These are phyloP conservation scores for Kernera saxatilis DNA, from an alignment of 345 rosid genomes.

Conservation along the genomic window DNA sequence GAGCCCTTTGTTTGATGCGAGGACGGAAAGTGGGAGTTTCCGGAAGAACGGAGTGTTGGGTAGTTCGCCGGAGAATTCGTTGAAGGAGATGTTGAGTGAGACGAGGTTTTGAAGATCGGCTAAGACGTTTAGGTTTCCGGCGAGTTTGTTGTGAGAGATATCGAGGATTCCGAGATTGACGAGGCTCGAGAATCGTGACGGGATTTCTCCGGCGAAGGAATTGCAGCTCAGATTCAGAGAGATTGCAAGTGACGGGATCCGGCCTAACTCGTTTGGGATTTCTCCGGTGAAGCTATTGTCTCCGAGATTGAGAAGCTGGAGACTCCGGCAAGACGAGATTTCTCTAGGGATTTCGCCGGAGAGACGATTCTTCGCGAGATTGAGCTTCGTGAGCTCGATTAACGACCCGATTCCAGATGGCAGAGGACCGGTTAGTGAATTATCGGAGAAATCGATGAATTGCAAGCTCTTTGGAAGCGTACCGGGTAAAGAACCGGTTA, in stretches of 20 bases:
- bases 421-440: slow-evolving; percentile 58
- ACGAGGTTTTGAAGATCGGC: slow-evolving; percentile 78
- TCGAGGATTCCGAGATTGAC: slow-evolving; percentile 69
- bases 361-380: slow-evolving; percentile 57
- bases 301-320: slow-evolving; percentile 70
- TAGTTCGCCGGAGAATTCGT: slow-evolving; percentile 79
- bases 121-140: slow-evolving; percentile 58
- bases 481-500: slow-evolving; percentile 63
- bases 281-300: slow-evolving; percentile 66
- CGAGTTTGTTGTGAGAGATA: slow-evolving; percentile 68
- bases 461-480: slow-evolving; percentile 62
- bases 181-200: slow-evolving; percentile 66
- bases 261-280: slow-evolving; percentile 75
- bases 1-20: slow-evolving; percentile 66
- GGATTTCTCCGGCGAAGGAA: slow-evolving; percentile 62
- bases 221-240: slow-evolving; percentile 88
- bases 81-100: slow-evolving; percentile 84
- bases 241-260: slow-evolving; percentile 67
- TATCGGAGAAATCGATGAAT: slow-evolving; percentile 65
- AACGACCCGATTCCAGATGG: slow-evolving; percentile 57
- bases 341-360: slow-evolving; percentile 69
- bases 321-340: slow-evolving; percentile 62
- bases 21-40: slow-evolving; percentile 70
- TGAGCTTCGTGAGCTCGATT: slow-evolving; percentile 68
- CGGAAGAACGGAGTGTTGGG: slow-evolving; percentile 76